phyloP scores from a whole-genome alignment of 768 basidiomycete genomes.

The Mycena olivaceomarginata region DNA sequence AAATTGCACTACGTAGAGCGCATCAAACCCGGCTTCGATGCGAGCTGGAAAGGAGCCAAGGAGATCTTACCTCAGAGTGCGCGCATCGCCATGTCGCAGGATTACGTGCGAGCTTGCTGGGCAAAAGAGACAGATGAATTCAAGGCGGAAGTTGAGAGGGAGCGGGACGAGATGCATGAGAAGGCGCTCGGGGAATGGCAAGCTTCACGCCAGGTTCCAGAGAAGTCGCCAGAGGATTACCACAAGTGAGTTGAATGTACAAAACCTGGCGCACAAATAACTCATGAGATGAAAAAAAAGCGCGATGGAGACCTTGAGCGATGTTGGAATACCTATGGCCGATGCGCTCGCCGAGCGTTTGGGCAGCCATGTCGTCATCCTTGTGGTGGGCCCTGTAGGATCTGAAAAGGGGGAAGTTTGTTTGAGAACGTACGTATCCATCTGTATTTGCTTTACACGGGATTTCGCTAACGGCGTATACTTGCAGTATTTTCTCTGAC shows the following conservation, averaged over 20 bases:
- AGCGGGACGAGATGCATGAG: background rate
- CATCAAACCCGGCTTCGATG: conserved; percentile 28
- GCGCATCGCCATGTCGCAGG: conserved; percentile 7
- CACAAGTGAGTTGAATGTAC: conserved; percentile 16
- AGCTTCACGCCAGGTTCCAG: background rate
- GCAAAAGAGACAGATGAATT: conserved; percentile 17
- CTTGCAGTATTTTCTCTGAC: too few relatives aligned
- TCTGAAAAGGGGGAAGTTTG: background rate
- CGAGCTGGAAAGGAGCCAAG: conserved; percentile 6
- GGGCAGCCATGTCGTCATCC: too few relatives aligned
- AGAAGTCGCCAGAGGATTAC: conserved; percentile 9
- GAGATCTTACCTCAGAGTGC: background rate
- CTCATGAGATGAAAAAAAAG: too few relatives aligned
- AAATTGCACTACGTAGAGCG: conserved; percentile 15
- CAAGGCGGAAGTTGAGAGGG: background rate
- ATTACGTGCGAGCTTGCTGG: conserved; percentile 17
- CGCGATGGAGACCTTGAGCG: too few relatives aligned
- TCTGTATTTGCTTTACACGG: too few relatives aligned
- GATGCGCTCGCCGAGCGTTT: too few relatives aligned
- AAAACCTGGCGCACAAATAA: too few relatives aligned
- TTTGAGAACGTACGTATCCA: background rate
- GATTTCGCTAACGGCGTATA: too few relatives aligned
- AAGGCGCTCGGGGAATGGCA: conserved; percentile 16
- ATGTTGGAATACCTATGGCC: too few relatives aligned
- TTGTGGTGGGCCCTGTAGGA: conserved; percentile 15